Base-by-base conservation (phyloP, 768 basidiomycete species). In the Neoboletus subvelutipes region DNA sequence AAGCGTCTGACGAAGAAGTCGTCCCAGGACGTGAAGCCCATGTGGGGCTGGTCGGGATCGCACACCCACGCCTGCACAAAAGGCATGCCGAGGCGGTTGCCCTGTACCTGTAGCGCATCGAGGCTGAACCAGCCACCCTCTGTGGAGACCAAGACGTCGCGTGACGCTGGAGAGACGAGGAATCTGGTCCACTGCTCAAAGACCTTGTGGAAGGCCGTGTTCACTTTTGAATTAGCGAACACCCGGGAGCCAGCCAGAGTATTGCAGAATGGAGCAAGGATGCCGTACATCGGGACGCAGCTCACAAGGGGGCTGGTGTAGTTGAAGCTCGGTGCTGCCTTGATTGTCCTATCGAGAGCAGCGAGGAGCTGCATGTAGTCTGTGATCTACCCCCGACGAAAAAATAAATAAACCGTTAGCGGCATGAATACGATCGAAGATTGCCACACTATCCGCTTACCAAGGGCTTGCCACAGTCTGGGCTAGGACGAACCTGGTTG, bases 41-140 rank as follows among this genome's bases (percentile, higher is more conserved):
- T 34, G 13, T 34, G 13, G 5, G 34, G 13, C 15, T 34, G 34
- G 18, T 39, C 18, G 1, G 37, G 37, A 39, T 39, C 5, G 15
- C 34, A 34, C 5, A 15, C 5, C 34, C 34, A 34, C 1, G 34
- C 34, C 13, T 34, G 13, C 34, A 13, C 5, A 34, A 34, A 34
- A 13, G 37, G 18, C 17, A 39, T 39, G 7, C 37, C 18, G n/a
- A 39, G 37, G n/a, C 37, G 37, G 18, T 39, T 9, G 9, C 2
- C 18, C 37, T 39, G 37, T n/a, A n/a, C 17, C 4, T n/a, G 37
- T n/a, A 39, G 37, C n/a, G 34, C 34, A 34, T 34, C 34, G 13
- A 61, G 57, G 11, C 76, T 71, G 60, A 86, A 79, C 84, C 84
- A 86, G 0, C 80, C 79, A 17, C 71, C 67, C 0, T 68, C 61